Evolutionary conservation across 768 basidiomycete species (phyloP).

Genomic region (Amanita pseudoporphyria): DNA sequence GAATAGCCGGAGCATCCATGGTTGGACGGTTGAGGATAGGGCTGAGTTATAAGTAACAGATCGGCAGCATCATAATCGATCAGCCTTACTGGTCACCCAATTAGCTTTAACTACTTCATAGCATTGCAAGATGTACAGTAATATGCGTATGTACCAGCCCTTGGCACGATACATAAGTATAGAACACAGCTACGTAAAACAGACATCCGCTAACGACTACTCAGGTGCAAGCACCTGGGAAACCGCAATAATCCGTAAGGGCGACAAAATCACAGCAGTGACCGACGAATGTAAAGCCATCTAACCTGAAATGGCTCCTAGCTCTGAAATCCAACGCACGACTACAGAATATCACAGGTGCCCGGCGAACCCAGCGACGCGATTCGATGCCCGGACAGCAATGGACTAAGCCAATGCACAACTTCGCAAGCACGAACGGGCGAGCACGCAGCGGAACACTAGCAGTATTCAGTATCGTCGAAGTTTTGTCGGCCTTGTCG

Average conservation of each 20-base stretch:
- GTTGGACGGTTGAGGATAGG: conserved; percentile 8
- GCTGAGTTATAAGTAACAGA: not conserved
- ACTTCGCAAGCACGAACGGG: conserved; percentile 3
- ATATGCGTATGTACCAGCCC: conserved; percentile 2
- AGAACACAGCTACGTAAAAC: not conserved
- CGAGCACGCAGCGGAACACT: conserved; percentile 1
- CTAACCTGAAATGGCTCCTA: not conserved
- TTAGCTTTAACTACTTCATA: not conserved
- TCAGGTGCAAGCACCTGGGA: not conserved
- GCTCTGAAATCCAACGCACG: not conserved
- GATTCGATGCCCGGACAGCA: not conserved
- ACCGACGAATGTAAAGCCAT: not conserved
- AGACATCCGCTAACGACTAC: not conserved
- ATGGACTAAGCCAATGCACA: conserved; percentile 5
- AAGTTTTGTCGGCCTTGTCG: not conserved
- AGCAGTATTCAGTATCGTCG: not conserved
- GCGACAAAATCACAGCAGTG: not conserved
- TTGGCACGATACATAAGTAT: conserved; percentile 4
- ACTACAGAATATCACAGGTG: not conserved
- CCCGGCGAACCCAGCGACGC: conserved; percentile 1
- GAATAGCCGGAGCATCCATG: conserved; percentile 42
- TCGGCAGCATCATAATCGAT: too few relatives aligned
- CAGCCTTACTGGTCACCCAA: not conserved
- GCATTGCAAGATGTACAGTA: conserved; percentile 1
- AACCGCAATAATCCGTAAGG: not conserved